Evolutionary conservation across 192 early-diverging fungal species (phyloP).

Genomic region (Endogone sp.): DNA sequence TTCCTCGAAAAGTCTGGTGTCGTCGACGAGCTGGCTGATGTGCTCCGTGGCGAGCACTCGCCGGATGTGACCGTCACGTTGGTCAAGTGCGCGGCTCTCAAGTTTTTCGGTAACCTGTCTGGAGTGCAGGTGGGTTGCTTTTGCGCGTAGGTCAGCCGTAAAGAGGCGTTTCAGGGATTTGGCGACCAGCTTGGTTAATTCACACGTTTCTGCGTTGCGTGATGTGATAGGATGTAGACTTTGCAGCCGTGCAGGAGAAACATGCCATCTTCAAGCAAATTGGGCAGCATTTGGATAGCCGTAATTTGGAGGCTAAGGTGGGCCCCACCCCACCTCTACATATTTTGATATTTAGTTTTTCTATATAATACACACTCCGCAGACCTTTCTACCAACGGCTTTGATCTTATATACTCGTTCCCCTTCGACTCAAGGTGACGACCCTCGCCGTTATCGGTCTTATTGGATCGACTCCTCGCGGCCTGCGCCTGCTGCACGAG

Average conservation of each 20-base stretch:
- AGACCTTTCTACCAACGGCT: not conserved
- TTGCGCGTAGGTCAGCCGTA: not conserved
- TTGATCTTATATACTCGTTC: not conserved
- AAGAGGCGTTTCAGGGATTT: not conserved
- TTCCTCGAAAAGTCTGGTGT: slow-evolving; percentile 32
- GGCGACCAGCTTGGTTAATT: not conserved
- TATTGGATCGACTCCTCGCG: slow-evolving; percentile 18
- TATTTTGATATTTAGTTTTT: not conserved
- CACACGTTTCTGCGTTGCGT: too few species aligned
- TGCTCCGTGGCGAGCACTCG: slow-evolving; percentile 17
- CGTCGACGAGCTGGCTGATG: slow-evolving; percentile 24
- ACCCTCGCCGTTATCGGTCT: slow-evolving; percentile 24
- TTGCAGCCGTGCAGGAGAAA: slow-evolving; percentile 7
- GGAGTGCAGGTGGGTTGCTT: slow-evolving; percentile 15
- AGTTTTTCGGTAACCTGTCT: slow-evolving; percentile 40
- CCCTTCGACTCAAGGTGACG: slow-evolving; percentile 13
- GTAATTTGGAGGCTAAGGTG: slow-evolving; percentile 20
- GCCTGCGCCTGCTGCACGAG: slow-evolving; percentile 14
- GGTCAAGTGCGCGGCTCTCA: slow-evolving; percentile 32
- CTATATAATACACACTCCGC: not conserved
- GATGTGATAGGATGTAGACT: slow-evolving; percentile 10
- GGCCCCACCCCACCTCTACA: not conserved
- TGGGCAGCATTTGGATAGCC: slow-evolving; percentile 13
- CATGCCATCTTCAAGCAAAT: slow-evolving; percentile 16
- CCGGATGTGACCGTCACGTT: slow-evolving; percentile 28